These are phyloP conservation scores for Tricholoma saponaceum DNA, from an alignment of 768 basidiomycete species.

Conservation along the genomic window DNA sequence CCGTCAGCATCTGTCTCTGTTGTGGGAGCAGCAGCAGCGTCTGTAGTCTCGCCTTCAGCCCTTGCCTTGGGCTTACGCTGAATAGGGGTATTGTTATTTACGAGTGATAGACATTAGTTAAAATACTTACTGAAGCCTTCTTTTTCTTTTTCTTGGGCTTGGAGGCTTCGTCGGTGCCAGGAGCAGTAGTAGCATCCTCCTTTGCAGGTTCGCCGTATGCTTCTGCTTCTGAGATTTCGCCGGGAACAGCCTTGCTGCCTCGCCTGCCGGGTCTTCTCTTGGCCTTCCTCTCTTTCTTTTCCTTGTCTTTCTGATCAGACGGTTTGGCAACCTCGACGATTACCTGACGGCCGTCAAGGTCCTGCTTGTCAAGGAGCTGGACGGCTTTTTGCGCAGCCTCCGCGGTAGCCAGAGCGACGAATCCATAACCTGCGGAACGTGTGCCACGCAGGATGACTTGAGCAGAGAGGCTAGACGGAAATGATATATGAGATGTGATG, in stretches of 20 bases:
- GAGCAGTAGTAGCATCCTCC: slow-evolving; percentile 48
- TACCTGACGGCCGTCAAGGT: slow-evolving; percentile 85
- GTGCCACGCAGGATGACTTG: slow-evolving; percentile 84
- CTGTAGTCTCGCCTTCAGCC: slow-evolving; percentile 34
- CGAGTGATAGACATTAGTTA: slow-evolving; percentile 5
- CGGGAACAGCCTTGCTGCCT: slow-evolving; percentile 81
- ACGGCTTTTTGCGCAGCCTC: slow-evolving; percentile 88
- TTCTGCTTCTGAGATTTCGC: slow-evolving; percentile 88
- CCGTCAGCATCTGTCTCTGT: slow-evolving; percentile 35
- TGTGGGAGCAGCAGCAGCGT: slow-evolving; percentile 31
- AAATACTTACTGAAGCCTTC: slow-evolving; percentile 52
- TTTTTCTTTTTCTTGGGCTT: slow-evolving; percentile 88
- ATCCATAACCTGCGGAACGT: slow-evolving; percentile 90
- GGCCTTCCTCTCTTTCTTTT: slow-evolving; percentile 72
- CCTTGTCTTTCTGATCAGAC: slow-evolving; percentile 80
- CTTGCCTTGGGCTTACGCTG: slow-evolving; percentile 63
- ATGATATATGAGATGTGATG: slow-evolving; percentile 20
- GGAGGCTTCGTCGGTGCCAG: slow-evolving; percentile 63
- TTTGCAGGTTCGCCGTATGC: slow-evolving; percentile 72
- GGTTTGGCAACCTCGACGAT: slow-evolving; percentile 94
- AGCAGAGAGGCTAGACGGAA: slow-evolving; percentile 59
- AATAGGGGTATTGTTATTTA: slow-evolving; percentile 16
- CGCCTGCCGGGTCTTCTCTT: slow-evolving; percentile 85
- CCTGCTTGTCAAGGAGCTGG: slow-evolving; percentile 78
- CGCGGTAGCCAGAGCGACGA: slow-evolving; percentile 76